Evolutionary conservation across 2,329 filamentous ascomycete genomes (phyloP).

Genomic region (Aspergillus chevalieri): DNA sequence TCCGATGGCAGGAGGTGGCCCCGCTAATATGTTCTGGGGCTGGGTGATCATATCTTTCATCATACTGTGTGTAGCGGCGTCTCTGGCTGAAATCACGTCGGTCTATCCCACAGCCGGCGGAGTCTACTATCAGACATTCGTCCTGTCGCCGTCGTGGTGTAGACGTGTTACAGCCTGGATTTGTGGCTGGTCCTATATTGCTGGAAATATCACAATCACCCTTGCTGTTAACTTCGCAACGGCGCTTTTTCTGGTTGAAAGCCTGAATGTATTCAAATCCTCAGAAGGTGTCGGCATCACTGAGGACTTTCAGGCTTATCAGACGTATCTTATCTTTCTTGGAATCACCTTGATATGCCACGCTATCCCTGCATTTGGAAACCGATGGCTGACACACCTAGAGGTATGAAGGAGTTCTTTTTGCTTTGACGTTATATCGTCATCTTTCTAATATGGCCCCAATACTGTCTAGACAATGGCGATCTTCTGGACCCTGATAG

Average conservation of each 20-base stretch:
- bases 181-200: constrained; percentile 63
- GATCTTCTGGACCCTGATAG: constrained; percentile 61
- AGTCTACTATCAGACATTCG: constrained; percentile 62
- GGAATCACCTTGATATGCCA: constrained; percentile 57
- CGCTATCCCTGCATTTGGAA: constrained; percentile 43
- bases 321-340: constrained; percentile 63
- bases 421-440: constrained; percentile 31
- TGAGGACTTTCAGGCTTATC: constrained; percentile 51
- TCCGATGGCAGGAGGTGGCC: constrained; percentile 61
- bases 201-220: constrained; percentile 70
- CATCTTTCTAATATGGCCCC: constrained; percentile 18
- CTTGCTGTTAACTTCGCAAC: constrained; percentile 65
- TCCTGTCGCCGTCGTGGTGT: constrained; percentile 56
- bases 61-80: constrained; percentile 54
- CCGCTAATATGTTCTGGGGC: constrained; percentile 60
- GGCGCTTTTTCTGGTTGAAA: constrained; percentile 46
- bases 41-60: constrained; percentile 58
- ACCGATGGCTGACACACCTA: constrained; percentile 48
- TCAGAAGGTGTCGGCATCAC: constrained; percentile 42
- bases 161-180: constrained; percentile 60
- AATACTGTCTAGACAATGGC: constrained; percentile 68
- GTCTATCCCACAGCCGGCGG: constrained; percentile 60
- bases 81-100: constrained; percentile 59
- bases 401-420: constrained; percentile 50
- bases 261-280: constrained; percentile 48